These are phyloP conservation scores for Fusarium sp. DNA, from an alignment of 2,329 filamentous ascomycete genomes.

Conservation along the genomic window DNA sequence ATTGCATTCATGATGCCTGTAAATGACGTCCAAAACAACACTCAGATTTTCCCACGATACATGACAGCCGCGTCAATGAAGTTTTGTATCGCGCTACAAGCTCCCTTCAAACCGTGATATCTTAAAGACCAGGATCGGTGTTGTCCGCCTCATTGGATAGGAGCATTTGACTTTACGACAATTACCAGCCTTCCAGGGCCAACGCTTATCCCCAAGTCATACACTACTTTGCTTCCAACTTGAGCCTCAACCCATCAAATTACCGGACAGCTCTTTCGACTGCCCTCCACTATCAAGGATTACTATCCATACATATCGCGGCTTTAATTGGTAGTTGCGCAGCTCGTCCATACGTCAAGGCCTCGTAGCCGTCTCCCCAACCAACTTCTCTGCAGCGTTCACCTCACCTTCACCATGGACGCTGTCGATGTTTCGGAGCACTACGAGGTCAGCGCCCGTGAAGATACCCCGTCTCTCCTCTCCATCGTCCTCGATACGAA, in stretches of 20 bases:
- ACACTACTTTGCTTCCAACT: constrained; percentile 14
- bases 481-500: constrained; percentile 96
- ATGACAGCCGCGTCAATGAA: constrained; percentile 13
- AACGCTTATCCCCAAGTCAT: constrained; percentile 14
- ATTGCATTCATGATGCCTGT: constrained; percentile 22
- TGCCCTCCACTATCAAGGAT: not conserved
- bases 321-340: not conserved
- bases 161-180: not conserved
- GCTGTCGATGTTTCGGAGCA: constrained; percentile 68
- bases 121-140: constrained; percentile 1
- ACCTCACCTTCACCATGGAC: constrained; percentile 57
- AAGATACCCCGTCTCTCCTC: constrained; percentile 80
- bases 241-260: constrained; percentile 16
- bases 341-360: constrained; percentile 14
- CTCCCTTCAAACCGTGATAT: not conserved
- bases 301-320: not conserved
- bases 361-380: constrained; percentile 49
- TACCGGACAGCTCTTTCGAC: constrained; percentile 1
- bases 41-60: constrained; percentile 5
- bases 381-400: constrained; percentile 35
- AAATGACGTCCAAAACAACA: constrained; percentile 30
- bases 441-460: constrained; percentile 65
- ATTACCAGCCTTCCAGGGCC: constrained; percentile 6
- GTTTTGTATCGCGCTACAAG: not conserved
- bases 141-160: constrained; percentile 1